Evolutionary conservation across 768 basidiomycete species (phyloP).

Genomic region (Calocera cornea): DNA sequence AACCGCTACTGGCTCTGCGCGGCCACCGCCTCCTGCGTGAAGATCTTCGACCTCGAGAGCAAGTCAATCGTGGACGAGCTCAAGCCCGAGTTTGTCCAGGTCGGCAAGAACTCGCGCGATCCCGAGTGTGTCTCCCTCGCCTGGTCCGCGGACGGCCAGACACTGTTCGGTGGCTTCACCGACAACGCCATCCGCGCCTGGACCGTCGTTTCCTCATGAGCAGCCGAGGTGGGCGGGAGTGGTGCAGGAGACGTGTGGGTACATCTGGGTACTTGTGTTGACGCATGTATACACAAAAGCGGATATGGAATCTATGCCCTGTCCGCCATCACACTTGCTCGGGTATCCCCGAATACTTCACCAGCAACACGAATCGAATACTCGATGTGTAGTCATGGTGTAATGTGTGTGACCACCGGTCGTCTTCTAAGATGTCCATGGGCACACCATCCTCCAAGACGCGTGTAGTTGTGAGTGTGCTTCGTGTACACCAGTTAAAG

Average conservation of each 20-base stretch:
- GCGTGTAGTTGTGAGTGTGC: too few species aligned
- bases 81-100: constrained; percentile 82
- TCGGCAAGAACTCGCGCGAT: constrained; percentile 41
- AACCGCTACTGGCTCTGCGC: constrained; percentile 99
- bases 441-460: too few species aligned
- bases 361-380: too few species aligned
- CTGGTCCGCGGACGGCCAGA: constrained; percentile 97
- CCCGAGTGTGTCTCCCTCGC: constrained; percentile 88
- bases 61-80: constrained; percentile 99
- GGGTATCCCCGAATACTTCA: not conserved
- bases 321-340: not conserved
- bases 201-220: constrained; percentile 43
- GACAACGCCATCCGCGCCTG: constrained; percentile 89
- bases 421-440: too few species aligned
- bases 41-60: constrained; percentile 99
- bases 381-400: too few species aligned
- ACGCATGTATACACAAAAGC: constrained; percentile 4
- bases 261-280: not conserved
- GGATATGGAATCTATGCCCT: not conserved
- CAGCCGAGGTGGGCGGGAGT: not conserved
- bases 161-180: constrained; percentile 91
- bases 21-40: constrained; percentile 91
- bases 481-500: too few species aligned
- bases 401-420: too few species aligned
- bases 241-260: not conserved